Base-by-base conservation (phyloP, 257 asterid species). In the Solanum stenotomum region DNA sequence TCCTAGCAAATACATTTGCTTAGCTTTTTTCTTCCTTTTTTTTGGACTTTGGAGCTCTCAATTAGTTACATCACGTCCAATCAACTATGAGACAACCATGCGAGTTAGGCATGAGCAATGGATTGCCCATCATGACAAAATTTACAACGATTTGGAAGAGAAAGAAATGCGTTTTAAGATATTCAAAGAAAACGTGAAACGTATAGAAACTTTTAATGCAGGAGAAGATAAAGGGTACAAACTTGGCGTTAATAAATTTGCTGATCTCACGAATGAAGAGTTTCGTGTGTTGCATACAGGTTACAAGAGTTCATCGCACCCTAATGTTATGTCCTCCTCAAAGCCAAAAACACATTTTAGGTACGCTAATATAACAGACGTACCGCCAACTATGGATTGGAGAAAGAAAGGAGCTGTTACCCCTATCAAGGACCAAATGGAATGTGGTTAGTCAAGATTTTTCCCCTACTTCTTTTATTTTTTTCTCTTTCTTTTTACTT, bases 401-500 rank as follows among this genome's bases (percentile, higher is more conserved):
- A 89, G 92, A 71, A 86, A 52, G 83, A 84, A 87, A 46, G 94
- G 93, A 12, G 95, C 93, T 0, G 94, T 91, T 15, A 90, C 95
- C 18, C 85, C 86, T 33, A 89, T 93, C 34, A 93, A 93, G 90
- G 90, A 93, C 83, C 95, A 93, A 87, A 90, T 89, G 31, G 42
- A 86, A 4, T 91, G 95, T 89, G 95, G 95, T 52, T 18, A 18
- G 63, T 52, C 63, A 52, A 6, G 23, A 16, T 6, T 16, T 16
- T 2, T 2, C 23, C 63, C 63, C 22, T 16, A 52, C 1, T 52
- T 52, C 8, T 15, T 14, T 49, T 49, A 6, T 52, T 52, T 52
- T 34, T 34, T 34, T 33, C 35, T 33, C 35, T 33, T 31, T 33
- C 35, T 33, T 33, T 12, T n/a, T 63, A 0, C 1, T 63, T 10